Conservation (phyloP, 805 yeast genomes). For the Lachancea sp. region DNA sequence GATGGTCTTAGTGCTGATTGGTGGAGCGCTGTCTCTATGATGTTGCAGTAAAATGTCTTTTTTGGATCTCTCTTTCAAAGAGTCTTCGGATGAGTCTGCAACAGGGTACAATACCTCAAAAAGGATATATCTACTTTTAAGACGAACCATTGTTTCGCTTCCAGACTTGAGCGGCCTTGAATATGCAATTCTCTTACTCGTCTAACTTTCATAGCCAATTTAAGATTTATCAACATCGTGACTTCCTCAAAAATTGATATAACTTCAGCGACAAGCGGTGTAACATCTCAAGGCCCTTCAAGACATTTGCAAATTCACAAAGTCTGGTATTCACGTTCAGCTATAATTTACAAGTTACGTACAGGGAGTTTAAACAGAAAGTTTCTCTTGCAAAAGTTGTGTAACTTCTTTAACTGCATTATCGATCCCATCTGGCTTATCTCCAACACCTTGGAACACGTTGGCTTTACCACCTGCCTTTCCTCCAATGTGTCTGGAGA, state of each 20-base stretch:
- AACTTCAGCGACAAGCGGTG: no score
- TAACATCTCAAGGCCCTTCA: no score
- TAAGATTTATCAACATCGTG: no score
- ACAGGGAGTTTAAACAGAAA: constrained; percentile 28
- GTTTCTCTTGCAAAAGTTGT: constrained; percentile 53
- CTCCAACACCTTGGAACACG: constrained; percentile 95
- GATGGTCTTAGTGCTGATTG: constrained; percentile 45
- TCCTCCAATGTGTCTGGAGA: constrained; percentile 78
- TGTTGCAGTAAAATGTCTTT: constrained; percentile 35
- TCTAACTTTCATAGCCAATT: not conserved
- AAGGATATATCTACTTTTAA: constrained; percentile 76
- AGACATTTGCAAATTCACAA: not conserved
- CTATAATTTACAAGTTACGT: not conserved
- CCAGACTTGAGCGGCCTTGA: not conserved
- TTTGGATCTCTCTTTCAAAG: not conserved
- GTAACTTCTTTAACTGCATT: constrained; percentile 70
- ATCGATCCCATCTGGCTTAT: constrained; percentile 59
- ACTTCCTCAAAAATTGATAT: no score
- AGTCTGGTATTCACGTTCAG: not conserved
- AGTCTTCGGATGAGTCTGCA: constrained; percentile 12
- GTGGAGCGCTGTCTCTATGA: constrained; percentile 46
- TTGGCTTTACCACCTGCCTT: constrained; percentile 98
- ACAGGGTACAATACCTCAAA: constrained; percentile 60
- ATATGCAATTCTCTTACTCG: not conserved
- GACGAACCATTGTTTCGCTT: constrained; percentile 61